Conservation (phyloP, 345 rosid species). For the Erysimum cheiranthoides region DNA sequence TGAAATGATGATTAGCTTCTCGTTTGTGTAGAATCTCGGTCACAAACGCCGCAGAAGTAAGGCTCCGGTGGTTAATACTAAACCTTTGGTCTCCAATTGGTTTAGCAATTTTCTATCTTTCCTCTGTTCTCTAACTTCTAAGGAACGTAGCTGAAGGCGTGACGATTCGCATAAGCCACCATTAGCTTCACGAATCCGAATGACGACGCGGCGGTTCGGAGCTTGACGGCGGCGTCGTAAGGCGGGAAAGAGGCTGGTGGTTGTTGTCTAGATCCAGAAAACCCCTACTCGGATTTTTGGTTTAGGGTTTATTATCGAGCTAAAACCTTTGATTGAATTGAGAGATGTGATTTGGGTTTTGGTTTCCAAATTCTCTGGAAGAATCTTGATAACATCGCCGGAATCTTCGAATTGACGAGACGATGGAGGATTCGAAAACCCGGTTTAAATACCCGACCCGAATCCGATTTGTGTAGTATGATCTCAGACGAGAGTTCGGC, state of each 20-base stretch:
- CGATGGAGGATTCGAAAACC: neutral
- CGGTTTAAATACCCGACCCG: slow-evolving; percentile 5
- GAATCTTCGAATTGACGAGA: slow-evolving; percentile 1
- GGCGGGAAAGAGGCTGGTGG: slow-evolving; percentile 74
- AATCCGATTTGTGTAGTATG: neutral
- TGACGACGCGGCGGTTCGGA: slow-evolving; percentile 62
- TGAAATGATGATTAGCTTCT: slow-evolving; percentile 75
- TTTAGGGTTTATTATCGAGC: slow-evolving; percentile 42
- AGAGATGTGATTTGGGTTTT: slow-evolving; percentile 36
- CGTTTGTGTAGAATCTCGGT: slow-evolving; percentile 74
- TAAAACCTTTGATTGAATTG: slow-evolving; percentile 37
- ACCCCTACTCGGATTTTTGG: slow-evolving; percentile 58
- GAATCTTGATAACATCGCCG: slow-evolving; percentile 26
- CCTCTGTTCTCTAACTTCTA: slow-evolving; percentile 61
- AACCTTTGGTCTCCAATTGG: slow-evolving; percentile 66
- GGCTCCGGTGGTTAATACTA: slow-evolving; percentile 63
- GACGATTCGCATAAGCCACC: slow-evolving; percentile 78
- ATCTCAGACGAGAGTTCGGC: neutral
- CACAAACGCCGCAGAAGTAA: slow-evolving; percentile 74
- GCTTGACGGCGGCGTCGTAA: slow-evolving; percentile 74
- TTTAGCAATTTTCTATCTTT: slow-evolving; percentile 62
- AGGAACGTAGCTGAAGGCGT: slow-evolving; percentile 69
- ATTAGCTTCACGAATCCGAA: slow-evolving; percentile 65
- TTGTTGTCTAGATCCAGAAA: slow-evolving; percentile 91
- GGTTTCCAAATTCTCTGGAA: slow-evolving; percentile 4